phyloP scores from a whole-genome alignment of 1,284 basidiomycete species.

The Melanopsichium pennsylvanicum region DNA sequence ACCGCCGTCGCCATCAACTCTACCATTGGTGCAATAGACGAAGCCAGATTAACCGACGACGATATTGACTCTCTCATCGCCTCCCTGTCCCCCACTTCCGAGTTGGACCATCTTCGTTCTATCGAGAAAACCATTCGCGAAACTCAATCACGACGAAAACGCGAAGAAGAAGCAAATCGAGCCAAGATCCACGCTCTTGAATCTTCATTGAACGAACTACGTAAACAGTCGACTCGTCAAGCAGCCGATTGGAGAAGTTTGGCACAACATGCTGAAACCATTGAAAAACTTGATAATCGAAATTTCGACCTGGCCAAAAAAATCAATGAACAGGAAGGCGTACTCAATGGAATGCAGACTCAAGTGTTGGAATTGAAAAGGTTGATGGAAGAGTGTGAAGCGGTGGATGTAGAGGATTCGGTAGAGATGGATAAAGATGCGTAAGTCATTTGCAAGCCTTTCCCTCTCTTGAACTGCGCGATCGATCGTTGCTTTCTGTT shows the following conservation, averaged over 20 bases:
- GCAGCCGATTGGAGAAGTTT: slow-evolving; percentile 53
- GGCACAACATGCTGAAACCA: slow-evolving; percentile 35
- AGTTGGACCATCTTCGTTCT: slow-evolving; percentile 32
- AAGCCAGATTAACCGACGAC: slow-evolving; percentile 33
- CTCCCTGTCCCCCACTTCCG: slow-evolving; percentile 32
- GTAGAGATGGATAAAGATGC: slow-evolving; percentile 51
- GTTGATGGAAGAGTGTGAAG: slow-evolving; percentile 38
- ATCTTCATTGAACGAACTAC: slow-evolving; percentile 33
- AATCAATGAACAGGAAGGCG: slow-evolving; percentile 55
- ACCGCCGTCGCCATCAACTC: no score
- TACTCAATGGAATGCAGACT: slow-evolving; percentile 41
- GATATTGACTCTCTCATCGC: slow-evolving; percentile 41
- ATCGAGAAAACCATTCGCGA: slow-evolving; percentile 48
- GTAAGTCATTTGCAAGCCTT: slow-evolving; percentile 35
- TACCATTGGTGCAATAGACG: slow-evolving; percentile 6
- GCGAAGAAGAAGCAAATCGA: slow-evolving; percentile 21
- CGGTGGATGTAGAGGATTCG: slow-evolving; percentile 51
- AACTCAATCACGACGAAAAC: slow-evolving; percentile 17
- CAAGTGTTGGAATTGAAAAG: slow-evolving; percentile 45
- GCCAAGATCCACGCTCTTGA: slow-evolving; percentile 46
- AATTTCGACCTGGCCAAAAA: slow-evolving; percentile 59
- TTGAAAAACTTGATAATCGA: slow-evolving; percentile 51
- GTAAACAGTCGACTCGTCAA: slow-evolving; percentile 40
- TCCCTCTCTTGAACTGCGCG: no score
- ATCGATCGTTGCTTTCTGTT: no score